Percentiles rank a stretch among this genome's conserved stretches.
Evolutionary conservation across 1,284 basidiomycete species (phyloP).

Genomic region (Melampsora americana): DNA sequence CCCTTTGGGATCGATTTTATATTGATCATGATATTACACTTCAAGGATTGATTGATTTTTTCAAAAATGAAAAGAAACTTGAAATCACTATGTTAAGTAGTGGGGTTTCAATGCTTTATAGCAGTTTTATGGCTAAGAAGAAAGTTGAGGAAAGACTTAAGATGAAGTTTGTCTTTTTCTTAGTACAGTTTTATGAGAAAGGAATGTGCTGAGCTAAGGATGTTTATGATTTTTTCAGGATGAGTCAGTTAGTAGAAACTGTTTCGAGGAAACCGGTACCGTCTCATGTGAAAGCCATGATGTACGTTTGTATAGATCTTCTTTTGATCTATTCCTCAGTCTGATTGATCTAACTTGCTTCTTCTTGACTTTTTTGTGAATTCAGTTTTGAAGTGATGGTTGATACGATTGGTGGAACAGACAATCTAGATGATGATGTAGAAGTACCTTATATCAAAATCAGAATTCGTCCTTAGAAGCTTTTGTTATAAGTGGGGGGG

Average conservation of each 20-base stretch:
- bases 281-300: slow-evolving; percentile 54
- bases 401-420: slow-evolving; percentile 27
- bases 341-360: neutral
- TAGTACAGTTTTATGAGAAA: slow-evolving; percentile 49
- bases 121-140: slow-evolving; percentile 81
- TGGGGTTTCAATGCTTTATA: slow-evolving; percentile 97
- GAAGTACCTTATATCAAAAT: slow-evolving; percentile 43
- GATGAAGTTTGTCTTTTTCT: slow-evolving; percentile 61
- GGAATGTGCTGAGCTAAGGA: slow-evolving; percentile 52
- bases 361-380: neutral
- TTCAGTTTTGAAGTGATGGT: slow-evolving; percentile 42
- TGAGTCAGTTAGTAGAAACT: slow-evolving; percentile 83
- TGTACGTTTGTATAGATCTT: slow-evolving; percentile 2
- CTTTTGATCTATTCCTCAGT: neutral
- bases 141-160: slow-evolving; percentile 81
- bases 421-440: slow-evolving; percentile 37
- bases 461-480: slow-evolving; percentile 25
- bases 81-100: slow-evolving; percentile 94
- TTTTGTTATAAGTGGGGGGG: too few relatives aligned
- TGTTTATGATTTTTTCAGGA: slow-evolving; percentile 55
- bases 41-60: slow-evolving; percentile 78
- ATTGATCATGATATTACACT: slow-evolving; percentile 86
- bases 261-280: slow-evolving; percentile 90
- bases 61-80: slow-evolving; percentile 78
- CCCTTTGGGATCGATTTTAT: slow-evolving; percentile 96